Evolutionary conservation across 176 grass and related monocot genomes (phyloP).

Genomic region (Elymus sibiricus): DNA sequence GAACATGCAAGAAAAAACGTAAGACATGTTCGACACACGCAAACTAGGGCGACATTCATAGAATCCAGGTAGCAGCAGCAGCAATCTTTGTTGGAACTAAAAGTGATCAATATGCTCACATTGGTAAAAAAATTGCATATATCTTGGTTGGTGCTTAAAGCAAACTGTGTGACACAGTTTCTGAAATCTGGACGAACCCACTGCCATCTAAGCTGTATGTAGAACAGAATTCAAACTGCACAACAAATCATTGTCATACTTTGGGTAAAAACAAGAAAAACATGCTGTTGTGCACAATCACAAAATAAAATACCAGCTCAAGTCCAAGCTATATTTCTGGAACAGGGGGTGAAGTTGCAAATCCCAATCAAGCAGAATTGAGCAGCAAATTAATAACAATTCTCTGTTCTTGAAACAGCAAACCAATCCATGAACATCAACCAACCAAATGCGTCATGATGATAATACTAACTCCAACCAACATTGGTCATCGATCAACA

Average conservation of each 20-base stretch:
- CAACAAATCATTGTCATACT: no score
- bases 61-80: no score
- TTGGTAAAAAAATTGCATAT: not conserved
- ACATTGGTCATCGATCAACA: not conserved
- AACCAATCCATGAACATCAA: not conserved
- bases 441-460: not conserved
- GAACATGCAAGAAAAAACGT: not conserved
- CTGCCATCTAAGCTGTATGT: not conserved
- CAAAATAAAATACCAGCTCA: no score
- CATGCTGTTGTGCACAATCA: no score
- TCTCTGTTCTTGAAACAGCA: not conserved
- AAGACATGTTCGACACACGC: not conserved
- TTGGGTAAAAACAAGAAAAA: no score
- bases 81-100: no score
- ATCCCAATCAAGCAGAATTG: not conserved
- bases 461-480: not conserved
- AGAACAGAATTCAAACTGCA: no score
- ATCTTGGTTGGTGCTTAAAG: not conserved
- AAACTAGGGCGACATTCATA: no score
- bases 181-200: not conserved
- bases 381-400: not conserved
- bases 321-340: no score
- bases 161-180: not conserved
- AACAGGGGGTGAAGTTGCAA: not conserved
- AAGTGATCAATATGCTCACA: no score